Evolutionary conservation across 2,329 filamentous ascomycete genomes (phyloP).

Genomic region (Hypomyces perniciosus): DNA sequence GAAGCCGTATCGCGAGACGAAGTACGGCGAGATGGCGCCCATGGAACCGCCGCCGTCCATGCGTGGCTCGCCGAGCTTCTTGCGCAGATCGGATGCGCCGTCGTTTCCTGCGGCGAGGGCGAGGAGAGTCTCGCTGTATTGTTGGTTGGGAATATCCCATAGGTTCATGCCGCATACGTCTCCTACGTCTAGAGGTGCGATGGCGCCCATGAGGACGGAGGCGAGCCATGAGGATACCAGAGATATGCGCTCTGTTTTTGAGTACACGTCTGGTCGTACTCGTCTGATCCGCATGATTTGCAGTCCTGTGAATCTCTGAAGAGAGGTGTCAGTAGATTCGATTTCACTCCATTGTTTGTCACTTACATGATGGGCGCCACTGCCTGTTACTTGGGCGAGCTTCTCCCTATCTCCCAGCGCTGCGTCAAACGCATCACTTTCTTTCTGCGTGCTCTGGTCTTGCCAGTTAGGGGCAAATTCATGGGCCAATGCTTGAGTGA

Average conservation of each 20-base stretch:
- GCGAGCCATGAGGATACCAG: constrained; percentile 94
- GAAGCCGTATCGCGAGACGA: constrained; percentile 73
- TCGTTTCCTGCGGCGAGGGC: constrained; percentile 64
- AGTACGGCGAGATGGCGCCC: constrained; percentile 73
- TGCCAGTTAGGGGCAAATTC: constrained; percentile 96
- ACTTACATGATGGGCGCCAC: constrained; percentile 86
- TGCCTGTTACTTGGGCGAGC: constrained; percentile 77
- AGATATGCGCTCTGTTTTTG: constrained; percentile 75
- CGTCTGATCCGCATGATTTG: constrained; percentile 87
- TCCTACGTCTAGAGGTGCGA: constrained; percentile 87
- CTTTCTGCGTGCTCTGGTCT: constrained; percentile 86
- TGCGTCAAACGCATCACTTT: constrained; percentile 84
- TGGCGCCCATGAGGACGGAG: constrained; percentile 75
- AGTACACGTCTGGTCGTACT: constrained; percentile 75
- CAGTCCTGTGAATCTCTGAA: constrained; percentile 87
- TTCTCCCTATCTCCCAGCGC: constrained; percentile 59
- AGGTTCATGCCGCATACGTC: constrained; percentile 97
- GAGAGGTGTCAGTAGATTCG: neutral
- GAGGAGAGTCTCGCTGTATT: constrained; percentile 71
- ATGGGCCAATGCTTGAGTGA: constrained; percentile 69
- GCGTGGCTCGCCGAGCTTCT: constrained; percentile 74
- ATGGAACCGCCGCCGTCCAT: constrained; percentile 75
- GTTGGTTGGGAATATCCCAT: constrained; percentile 75
- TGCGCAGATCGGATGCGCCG: constrained; percentile 56
- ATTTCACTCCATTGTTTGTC: too few species aligned